phyloP scores from a whole-genome alignment of 805 yeast genomes.

The Ogataea dorogensis region DNA sequence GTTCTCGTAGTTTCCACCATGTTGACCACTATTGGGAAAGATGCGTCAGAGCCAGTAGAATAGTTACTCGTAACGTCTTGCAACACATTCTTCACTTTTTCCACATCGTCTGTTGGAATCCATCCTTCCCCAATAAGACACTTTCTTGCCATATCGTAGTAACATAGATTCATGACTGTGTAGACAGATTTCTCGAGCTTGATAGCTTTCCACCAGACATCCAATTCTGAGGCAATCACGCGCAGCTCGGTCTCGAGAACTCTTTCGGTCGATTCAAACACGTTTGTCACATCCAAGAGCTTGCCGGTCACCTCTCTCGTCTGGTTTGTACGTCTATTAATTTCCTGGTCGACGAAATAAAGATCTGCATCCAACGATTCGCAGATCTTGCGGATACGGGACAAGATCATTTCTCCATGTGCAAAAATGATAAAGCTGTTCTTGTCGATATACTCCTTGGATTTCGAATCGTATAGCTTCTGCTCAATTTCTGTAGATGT shows the following conservation, averaged over 20 bases:
- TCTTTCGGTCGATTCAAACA: slow-evolving; percentile 46
- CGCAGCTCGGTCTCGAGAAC: slow-evolving; percentile 64
- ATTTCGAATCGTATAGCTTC: slow-evolving; percentile 59
- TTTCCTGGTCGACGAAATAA: slow-evolving; percentile 54
- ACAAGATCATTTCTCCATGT: slow-evolving; percentile 76
- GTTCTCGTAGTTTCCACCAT: slow-evolving; percentile 72
- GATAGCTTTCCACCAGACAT: slow-evolving; percentile 54
- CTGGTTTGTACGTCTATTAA: slow-evolving; percentile 38
- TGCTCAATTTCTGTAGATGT: slow-evolving; percentile 71
- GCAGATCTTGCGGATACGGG: slow-evolving; percentile 75
- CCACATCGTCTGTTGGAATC: slow-evolving; percentile 60
- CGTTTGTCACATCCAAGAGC: slow-evolving; percentile 51
- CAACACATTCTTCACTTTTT: slow-evolving; percentile 43
- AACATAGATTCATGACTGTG: slow-evolving; percentile 60
- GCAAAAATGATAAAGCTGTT: slow-evolving; percentile 86
- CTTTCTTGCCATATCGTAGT: slow-evolving; percentile 64
- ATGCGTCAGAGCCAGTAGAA: slow-evolving; percentile 23
- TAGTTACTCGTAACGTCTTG: slow-evolving; percentile 36
- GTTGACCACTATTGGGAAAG: slow-evolving; percentile 41
- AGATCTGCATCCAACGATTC: slow-evolving; percentile 87
- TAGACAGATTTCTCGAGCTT: slow-evolving; percentile 58
- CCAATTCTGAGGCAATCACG: slow-evolving; percentile 61
- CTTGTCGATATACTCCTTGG: slow-evolving; percentile 60
- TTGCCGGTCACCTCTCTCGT: slow-evolving; percentile 45
- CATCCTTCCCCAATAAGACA: slow-evolving; percentile 73